Evolutionary conservation across 139 green algal species (phyloP), one percentile per base, ranked within the genome.

Genomic region (Eudorina sp.): DNA sequence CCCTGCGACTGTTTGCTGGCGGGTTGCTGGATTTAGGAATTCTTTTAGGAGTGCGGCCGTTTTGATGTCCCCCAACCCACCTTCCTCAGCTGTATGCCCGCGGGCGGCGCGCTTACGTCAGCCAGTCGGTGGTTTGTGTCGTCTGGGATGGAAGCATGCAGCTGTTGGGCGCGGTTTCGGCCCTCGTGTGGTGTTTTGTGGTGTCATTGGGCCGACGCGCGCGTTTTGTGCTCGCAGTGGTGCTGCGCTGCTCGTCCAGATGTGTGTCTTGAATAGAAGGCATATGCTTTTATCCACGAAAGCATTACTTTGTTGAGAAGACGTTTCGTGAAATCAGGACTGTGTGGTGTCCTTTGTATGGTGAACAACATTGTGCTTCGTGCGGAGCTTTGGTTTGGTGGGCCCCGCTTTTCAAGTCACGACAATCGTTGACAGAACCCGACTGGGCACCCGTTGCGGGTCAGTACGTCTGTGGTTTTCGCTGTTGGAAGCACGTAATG

Each of bases 331-430:
- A 25, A 55, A 53, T 79, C 70, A 25, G 70, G 70, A 79, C 70
- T 79, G 70, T 79, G 40, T 79, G 70, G 70, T 79, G 70, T 79
- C 70, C 70, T 79, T n/a, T 79, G 70, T 79, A 79, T 79, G 70
- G 40, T 79, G 70, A 53, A 79, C 40, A 79, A 58, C 70, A 58
- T 55, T 40, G 40, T 53, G 34, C 55, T 7, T 76, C 5, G 19
- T 79, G 70, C 70, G 70, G 40, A 40, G 70, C 41, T 53, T 48
- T 19, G 70, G 18, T 53, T 48, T 19, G 70, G 18, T 53, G 40
- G 3, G 70, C 70, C 70, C 70, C 70, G 40, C 34, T 76, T 29
- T 68, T 18, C 27, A 53, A 34, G 70, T 79, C 40, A 58, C 70
- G 38, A 79, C 70, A 18, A 34, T 79, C 21, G 38, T 79, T 53